phyloP scores from a whole-genome alignment of 805 yeast species.

The Lachancea sp. region DNA sequence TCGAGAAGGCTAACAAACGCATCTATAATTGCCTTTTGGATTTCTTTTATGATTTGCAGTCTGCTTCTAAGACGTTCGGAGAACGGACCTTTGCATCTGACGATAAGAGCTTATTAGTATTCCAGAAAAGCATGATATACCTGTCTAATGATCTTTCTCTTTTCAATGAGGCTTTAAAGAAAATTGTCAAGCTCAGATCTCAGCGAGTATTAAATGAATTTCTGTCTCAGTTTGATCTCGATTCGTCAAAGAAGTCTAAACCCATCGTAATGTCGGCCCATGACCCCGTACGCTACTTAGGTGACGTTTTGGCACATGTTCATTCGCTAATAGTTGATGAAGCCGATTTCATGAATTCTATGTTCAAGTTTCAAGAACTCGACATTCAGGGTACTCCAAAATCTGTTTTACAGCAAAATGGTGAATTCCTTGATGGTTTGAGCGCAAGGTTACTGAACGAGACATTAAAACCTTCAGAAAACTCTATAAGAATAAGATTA shows the following conservation, averaged over 20 bases:
- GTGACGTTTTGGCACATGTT: constrained; percentile 82
- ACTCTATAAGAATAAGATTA: constrained; percentile 56
- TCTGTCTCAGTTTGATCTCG: constrained; percentile 42
- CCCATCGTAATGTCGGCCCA: constrained; percentile 63
- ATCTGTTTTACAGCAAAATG: constrained; percentile 19
- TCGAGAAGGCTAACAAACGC: constrained; percentile 50
- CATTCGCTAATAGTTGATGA: constrained; percentile 86
- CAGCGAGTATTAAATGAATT: constrained; percentile 62
- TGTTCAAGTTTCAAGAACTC: constrained; percentile 44
- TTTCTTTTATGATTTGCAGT: constrained; percentile 29
- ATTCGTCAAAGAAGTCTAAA: constrained; percentile 26
- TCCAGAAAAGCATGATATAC: constrained; percentile 32
- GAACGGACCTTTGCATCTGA: constrained; percentile 14
- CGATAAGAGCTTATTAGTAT: constrained; percentile 17
- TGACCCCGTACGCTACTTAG: constrained; percentile 76
- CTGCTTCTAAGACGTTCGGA: constrained; percentile 15
- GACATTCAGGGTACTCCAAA: constrained; percentile 14
- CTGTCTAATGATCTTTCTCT: constrained; percentile 40
- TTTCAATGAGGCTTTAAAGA: constrained; percentile 54
- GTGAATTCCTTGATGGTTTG: constrained; percentile 24
- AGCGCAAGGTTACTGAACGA: constrained; percentile 28
- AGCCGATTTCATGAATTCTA: constrained; percentile 59
- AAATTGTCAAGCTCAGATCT: constrained; percentile 65
- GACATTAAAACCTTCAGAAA: constrained; percentile 28
- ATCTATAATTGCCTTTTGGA: constrained; percentile 40